Base-by-base conservation (phyloP, 345 rosid species). In the Hypericum perforatum region DNA sequence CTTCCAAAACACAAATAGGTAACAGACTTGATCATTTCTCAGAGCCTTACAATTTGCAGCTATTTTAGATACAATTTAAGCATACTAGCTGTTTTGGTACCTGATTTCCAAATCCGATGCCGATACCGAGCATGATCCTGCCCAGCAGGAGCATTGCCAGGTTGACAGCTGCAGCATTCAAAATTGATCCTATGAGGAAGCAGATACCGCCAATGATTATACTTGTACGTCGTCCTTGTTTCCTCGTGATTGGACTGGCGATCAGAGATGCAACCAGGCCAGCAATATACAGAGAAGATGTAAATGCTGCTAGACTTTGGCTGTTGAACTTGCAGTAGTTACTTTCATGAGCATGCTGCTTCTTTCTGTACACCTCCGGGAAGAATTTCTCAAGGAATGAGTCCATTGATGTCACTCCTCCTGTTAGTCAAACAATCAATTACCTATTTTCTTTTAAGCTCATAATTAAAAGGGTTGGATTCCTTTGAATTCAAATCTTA, bases 61-160 rank as follows among this genome's bases (percentile, higher is more conserved):
- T 46, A 13, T 32, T 14, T 0, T 16, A 10, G 50, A 14, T 41
- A 9, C 32, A 22, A 22, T 22, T 22, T 22, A 22, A 22, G 32
- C 32, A 22, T 1, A 1, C 32, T 4, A 22, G 32, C 32, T 22
- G 4, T 22, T 22, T 22, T 4, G 32, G 32, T 63, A 86, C 97
- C 90, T 92, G 96, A 68, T 92, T 92, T 43, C 96, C 96, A n/a
- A 92, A 85, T 40, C 98, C 96, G 57, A 92, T 92, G 58, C 98
- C 96, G 54, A 88, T 11, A 3, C 98, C 95, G 14, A 92, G 90
- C 85, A 92, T 74, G 67, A 92, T 83, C 38, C 96, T 57, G 22
- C 98, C 96, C 2, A 73, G 3, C 9, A 92, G 80, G 49, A 92
- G 95, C 98, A 88, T 88, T 10, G 71, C 77, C 3, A 88, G 53